Percentiles rank a stretch among this genome's conserved stretches.
phyloP scores from a whole-genome alignment of 768 basidiomycete species.

The Lactifluus volemus region DNA sequence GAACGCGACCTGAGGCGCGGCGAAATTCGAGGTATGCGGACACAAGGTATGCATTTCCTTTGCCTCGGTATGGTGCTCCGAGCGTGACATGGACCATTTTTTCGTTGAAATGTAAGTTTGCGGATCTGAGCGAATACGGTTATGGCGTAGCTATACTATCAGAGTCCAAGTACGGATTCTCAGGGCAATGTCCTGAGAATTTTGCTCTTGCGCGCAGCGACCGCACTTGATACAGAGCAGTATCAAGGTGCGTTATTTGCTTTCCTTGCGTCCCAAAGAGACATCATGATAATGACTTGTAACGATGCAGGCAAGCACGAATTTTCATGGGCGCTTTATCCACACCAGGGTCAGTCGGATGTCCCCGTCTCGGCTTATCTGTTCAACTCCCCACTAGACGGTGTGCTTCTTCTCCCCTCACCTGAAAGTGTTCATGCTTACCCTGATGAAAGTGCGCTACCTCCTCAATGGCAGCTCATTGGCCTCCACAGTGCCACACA shows the following conservation, averaged over 20 bases:
- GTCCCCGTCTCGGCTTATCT: constrained; percentile 74
- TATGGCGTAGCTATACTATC: constrained; percentile 93
- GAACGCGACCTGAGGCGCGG: constrained; percentile 77
- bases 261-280: too few species aligned
- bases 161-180: constrained; percentile 92
- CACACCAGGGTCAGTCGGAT: constrained; percentile 85
- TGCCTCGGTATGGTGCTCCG: constrained; percentile 26
- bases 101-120: constrained; percentile 41
- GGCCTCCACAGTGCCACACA: constrained; percentile 25
- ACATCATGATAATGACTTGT: not conserved
- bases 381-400: constrained; percentile 74
- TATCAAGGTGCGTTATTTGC: constrained; percentile 55
- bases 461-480: constrained; percentile 27
- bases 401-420: constrained; percentile 32
- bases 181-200: constrained; percentile 26
- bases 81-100: constrained; percentile 42
- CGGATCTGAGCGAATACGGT: constrained; percentile 86
- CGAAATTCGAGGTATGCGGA: constrained; percentile 87
- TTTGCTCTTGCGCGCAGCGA: constrained; percentile 70
- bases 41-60: constrained; percentile 49
- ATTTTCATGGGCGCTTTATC: constrained; percentile 86
- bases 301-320: constrained; percentile 51
- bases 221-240: constrained; percentile 85
- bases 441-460: constrained; percentile 33
- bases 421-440: not conserved